Evolutionary conservation across 2,329 filamentous ascomycete genomes (phyloP), one percentile per base, ranked within the genome.

Genomic region (Colletotrichum tropicale): DNA sequence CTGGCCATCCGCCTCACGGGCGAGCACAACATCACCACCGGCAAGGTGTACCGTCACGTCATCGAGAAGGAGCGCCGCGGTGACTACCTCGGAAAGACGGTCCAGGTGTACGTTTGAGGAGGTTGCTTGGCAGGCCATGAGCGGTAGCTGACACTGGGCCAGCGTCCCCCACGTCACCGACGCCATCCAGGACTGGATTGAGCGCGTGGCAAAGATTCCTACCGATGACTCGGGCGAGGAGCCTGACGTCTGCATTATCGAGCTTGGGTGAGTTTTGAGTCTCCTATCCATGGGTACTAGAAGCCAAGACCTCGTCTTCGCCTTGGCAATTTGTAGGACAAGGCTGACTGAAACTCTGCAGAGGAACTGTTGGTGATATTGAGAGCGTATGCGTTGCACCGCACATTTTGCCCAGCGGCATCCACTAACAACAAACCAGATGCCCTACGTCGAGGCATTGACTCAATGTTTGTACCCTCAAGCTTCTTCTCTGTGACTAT

Each of bases 1-100:
- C 92, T 98, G 70, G 93, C 93, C 81, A 93, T 96, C 78, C 94
- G 93, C 71, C 89, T 98, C 76, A 95, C 92, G 10, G 90, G 93
- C 77, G 96, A 98, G 80, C 95, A 96, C 88, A 98, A 98, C 86
- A 98, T 99, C 85, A 99, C 97, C 5, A 98, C 96, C 8, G 97
- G 97, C 82, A 98, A 98, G 88, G 95, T 98, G 80, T 98, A 98
- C 86, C 90, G 95, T 82, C 92, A 94, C 81, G 96, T 98, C 70
- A 96, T 98, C 80, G 92, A 96, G 81, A 92, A 91, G 76, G 90
- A 92, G 82, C 86, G 90, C 30, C 85, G 85, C 55, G 91, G 91
- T 71, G 93, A 97, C 83, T 98, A 98, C 81, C 91, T 98, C 15
- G 96, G 96, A 78, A 93, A 94, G 84, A 96, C 96, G 21, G 94